Conservation (phyloP, 2,329 filamentous ascomycete genomes). For the Emmonsiellopsis sp. region DNA sequence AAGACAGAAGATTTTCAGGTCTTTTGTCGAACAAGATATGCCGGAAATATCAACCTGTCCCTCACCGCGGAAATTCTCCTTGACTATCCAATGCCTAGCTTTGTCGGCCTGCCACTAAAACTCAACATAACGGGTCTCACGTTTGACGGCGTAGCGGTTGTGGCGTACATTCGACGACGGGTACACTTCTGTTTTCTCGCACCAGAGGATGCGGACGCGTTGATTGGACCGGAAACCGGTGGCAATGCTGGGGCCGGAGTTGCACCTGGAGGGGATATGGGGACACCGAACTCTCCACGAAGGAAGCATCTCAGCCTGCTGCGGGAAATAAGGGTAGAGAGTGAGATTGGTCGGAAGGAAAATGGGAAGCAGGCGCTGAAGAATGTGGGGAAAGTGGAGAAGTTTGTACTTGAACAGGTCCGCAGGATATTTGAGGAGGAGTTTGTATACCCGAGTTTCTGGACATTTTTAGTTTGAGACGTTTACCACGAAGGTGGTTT, state of each 20-base stretch:
- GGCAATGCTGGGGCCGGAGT: constrained; percentile 6
- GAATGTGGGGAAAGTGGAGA: constrained; percentile 97
- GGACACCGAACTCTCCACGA: constrained; percentile 16
- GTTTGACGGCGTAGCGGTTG: constrained; percentile 88
- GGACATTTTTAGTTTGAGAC: constrained; percentile 80
- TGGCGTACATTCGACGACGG: constrained; percentile 81
- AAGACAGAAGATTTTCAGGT: constrained; percentile 83
- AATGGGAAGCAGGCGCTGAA: constrained; percentile 90
- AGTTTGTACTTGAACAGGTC: constrained; percentile 93
- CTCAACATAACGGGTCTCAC: constrained; percentile 90
- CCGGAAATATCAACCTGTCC: constrained; percentile 76
- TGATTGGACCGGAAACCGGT: constrained; percentile 42
- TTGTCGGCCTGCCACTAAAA: constrained; percentile 89
- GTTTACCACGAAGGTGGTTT: neutral
- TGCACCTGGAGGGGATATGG: constrained; percentile 14
- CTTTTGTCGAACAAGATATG: constrained; percentile 82
- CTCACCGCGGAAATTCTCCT: constrained; percentile 91
- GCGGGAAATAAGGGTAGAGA: constrained; percentile 91
- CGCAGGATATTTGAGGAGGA: constrained; percentile 96
- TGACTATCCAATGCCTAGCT: constrained; percentile 97
- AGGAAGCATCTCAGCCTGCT: constrained; percentile 63
- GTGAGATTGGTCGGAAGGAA: constrained; percentile 89
- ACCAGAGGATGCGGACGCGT: constrained; percentile 76
- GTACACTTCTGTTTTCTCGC: constrained; percentile 93
- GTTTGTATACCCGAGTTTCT: constrained; percentile 96